These are phyloP conservation scores for Colletotrichum sp. DNA, from an alignment of 2,329 filamentous ascomycete genomes.

Conservation along the genomic window DNA sequence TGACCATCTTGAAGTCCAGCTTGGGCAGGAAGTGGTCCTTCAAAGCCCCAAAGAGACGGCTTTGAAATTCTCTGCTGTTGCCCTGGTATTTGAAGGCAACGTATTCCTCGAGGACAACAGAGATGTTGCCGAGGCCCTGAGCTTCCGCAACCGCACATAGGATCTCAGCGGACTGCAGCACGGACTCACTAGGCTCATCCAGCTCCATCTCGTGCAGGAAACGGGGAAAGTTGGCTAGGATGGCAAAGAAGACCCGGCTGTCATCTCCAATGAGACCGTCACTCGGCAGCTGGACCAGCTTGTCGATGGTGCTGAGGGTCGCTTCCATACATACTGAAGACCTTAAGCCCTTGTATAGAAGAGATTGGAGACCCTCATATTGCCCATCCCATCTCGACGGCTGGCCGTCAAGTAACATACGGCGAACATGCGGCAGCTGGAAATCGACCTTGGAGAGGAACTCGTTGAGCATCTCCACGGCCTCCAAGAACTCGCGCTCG, in stretches of 20 bases:
- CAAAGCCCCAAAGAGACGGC: slow-evolving; percentile 75
- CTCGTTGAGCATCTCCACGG: slow-evolving; percentile 87
- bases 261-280: slow-evolving; percentile 84
- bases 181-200: slow-evolving; percentile 57
- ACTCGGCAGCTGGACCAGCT: slow-evolving; percentile 78
- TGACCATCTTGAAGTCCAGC: slow-evolving; percentile 83
- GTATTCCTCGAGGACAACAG: slow-evolving; percentile 73
- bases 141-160: slow-evolving; percentile 76
- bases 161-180: slow-evolving; percentile 68
- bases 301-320: slow-evolving; percentile 79
- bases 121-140: slow-evolving; percentile 72
- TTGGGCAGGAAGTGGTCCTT: slow-evolving; percentile 80
- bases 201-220: slow-evolving; percentile 83
- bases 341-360: slow-evolving; percentile 90
- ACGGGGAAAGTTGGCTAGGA: slow-evolving; percentile 90
- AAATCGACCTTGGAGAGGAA: slow-evolving; percentile 86
- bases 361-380: slow-evolving; percentile 84
- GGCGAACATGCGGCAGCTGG: slow-evolving; percentile 69
- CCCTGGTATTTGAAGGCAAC: slow-evolving; percentile 66
- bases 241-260: slow-evolving; percentile 79
- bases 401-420: slow-evolving; percentile 76
- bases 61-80: slow-evolving; percentile 76
- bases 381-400: slow-evolving; percentile 87
- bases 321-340: slow-evolving; percentile 83
- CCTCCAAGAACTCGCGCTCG: slow-evolving; percentile 92